Conservation (phyloP, 305 asterid genomes). For the Fraxinus ornus region DNA sequence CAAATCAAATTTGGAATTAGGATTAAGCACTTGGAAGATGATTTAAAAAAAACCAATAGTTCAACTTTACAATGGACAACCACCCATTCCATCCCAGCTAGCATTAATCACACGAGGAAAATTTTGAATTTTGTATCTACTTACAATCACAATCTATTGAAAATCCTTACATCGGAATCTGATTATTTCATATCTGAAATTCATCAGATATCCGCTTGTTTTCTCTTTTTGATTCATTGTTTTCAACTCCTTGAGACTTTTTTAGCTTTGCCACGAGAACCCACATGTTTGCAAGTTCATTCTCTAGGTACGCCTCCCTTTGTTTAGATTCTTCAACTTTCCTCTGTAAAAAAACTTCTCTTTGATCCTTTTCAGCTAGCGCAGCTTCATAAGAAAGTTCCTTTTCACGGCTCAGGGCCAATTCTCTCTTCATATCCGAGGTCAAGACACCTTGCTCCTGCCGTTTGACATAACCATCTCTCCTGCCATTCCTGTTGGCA, state of each 20-base stretch:
- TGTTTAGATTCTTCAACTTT: slow-evolving; percentile 92
- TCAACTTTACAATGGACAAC: background rate
- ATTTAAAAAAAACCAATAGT: background rate
- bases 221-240: slow-evolving; percentile 47
- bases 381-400: slow-evolving; percentile 82
- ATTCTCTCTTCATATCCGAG: slow-evolving; percentile 72
- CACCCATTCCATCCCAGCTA: background rate
- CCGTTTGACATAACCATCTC: slow-evolving; percentile 55
- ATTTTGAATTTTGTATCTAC: background rate
- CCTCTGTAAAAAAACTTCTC: slow-evolving; percentile 70
- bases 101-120: background rate
- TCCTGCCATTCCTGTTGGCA: slow-evolving; percentile 60
- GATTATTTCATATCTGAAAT: slow-evolving; percentile 33
- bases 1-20: background rate
- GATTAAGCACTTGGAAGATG: background rate
- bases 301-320: slow-evolving; percentile 94
- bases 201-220: slow-evolving; percentile 27
- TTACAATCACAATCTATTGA: background rate
- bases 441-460: slow-evolving; percentile 45
- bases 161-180: slow-evolving; percentile 15
- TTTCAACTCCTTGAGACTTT: slow-evolving; percentile 60
- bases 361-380: slow-evolving; percentile 63
- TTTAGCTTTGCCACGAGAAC: slow-evolving; percentile 82
- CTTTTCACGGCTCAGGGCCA: slow-evolving; percentile 73
- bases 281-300: slow-evolving; percentile 98